Base-by-base conservation (phyloP, 768 basidiomycete genomes). In the Rubroboletus pulcherrimus region DNA sequence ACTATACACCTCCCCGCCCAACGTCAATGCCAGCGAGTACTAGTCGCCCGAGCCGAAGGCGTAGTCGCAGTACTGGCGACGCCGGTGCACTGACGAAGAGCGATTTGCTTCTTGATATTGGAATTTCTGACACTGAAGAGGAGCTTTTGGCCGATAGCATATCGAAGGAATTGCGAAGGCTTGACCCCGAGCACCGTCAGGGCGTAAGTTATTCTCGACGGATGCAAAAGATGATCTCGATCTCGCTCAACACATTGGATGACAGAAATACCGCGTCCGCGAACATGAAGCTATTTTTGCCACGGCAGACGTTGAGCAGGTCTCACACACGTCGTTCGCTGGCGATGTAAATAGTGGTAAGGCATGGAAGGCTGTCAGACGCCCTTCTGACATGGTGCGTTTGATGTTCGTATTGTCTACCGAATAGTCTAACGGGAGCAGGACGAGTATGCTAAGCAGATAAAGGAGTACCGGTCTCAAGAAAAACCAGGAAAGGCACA, bases 381-480 rank as follows among this genome's bases (percentile, higher is more conserved):
- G 93, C 24, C 93, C 95, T 10, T 96, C 93, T 2, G 94, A 98
- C 66, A 96, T 98, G 89, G 95, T 95, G 61, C 53, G 81, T 73
- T 26, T 5, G 30, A 37, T 35, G 14, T 40, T 29, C 52, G 19
- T 9, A 17, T 51, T 26, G 30, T 33, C 10, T 31, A 29, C 3
- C 6, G 12, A 43, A 41, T 24, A 17, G 3, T 12, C 57, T 54
- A 53, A 54, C 31, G 45, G 50, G n/a, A 51, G 24, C 58, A 97
- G 94, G 91, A 98, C 69, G 93, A 98, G 74, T 93, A 95, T 70
- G 85, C 93, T 31, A 90, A 91, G 64, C 90, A 95, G 69, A 89
- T 98, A 59, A 83, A 81, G 64, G 89, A 92, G 71, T 87, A 86
- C 56, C 83, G 86, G 17, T 79, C 83, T 1, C 85, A 88, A 70